phyloP scores from a whole-genome alignment of 345 rosid species.

The Pistacia atlantica region DNA sequence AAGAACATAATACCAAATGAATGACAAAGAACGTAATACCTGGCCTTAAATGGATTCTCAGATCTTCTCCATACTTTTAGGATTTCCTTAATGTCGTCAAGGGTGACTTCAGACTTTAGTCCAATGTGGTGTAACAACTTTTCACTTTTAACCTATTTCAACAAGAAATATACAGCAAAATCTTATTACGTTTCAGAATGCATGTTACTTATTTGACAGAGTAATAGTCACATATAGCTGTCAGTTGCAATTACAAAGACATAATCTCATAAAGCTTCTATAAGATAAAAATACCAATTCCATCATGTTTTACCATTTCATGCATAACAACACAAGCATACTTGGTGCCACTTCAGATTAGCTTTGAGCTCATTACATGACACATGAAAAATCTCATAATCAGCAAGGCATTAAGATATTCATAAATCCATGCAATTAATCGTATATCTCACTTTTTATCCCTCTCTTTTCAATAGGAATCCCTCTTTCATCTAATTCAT shows the following conservation, averaged over 20 bases:
- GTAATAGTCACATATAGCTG: not conserved
- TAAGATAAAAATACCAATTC: not conserved
- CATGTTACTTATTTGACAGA: not conserved
- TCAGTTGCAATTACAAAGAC: not conserved
- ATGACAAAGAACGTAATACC: slow-evolving; percentile 39
- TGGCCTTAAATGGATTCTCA: slow-evolving; percentile 59
- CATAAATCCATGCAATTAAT: not conserved
- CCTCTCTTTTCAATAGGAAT: not conserved
- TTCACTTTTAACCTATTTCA: slow-evolving; percentile 67
- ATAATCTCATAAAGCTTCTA: not conserved
- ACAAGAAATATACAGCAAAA: slow-evolving; percentile 20
- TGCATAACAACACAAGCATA: not conserved
- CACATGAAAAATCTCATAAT: not conserved
- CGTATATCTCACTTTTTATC: not conserved
- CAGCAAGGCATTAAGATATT: not conserved
- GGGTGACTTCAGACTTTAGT: slow-evolving; percentile 68
- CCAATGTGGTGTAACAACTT: slow-evolving; percentile 64
- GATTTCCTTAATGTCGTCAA: slow-evolving; percentile 59
- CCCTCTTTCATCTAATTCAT: not conserved
- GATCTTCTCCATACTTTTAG: slow-evolving; percentile 59
- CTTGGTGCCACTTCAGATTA: not conserved
- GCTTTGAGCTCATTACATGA: not conserved
- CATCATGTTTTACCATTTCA: not conserved
- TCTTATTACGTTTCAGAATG: not conserved
- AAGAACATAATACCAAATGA: slow-evolving; percentile 39